Evolutionary conservation across 2,329 filamentous ascomycete species (phyloP).

Genomic region (Cryphonectria japonica): DNA sequence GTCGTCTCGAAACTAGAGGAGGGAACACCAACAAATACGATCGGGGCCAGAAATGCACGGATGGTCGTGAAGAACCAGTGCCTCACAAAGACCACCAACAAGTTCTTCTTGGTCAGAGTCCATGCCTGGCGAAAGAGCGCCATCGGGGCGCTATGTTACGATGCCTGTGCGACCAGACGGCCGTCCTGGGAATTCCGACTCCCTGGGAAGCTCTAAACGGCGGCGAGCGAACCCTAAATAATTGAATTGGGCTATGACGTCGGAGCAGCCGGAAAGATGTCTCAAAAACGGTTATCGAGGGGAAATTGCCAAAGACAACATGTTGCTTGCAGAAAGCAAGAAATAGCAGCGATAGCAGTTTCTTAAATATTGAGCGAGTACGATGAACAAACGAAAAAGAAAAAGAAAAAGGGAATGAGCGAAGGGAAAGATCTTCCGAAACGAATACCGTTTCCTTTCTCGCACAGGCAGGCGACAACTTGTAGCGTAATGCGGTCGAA

Average conservation of each 20-base stretch:
- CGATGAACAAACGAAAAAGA: not conserved
- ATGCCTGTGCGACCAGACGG: not conserved
- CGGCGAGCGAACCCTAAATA: not conserved
- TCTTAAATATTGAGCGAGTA: not conserved
- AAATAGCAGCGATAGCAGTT: not conserved
- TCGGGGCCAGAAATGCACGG: conserved; percentile 53
- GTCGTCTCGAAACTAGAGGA: no score
- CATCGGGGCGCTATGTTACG: conserved; percentile 43
- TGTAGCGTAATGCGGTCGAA: not conserved
- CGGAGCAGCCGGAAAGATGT: conserved; percentile 3
- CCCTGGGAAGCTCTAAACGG: not conserved
- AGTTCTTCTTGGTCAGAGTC: conserved; percentile 66
- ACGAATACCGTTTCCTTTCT: not conserved
- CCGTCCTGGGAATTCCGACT: not conserved
- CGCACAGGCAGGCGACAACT: not conserved
- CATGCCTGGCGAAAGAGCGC: conserved; percentile 59
- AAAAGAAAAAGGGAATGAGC: not conserved
- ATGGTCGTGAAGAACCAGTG: conserved; percentile 56
- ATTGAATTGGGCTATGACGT: not conserved
- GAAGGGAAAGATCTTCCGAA: not conserved
- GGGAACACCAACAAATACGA: conserved; percentile 34
- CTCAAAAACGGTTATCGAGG: no score
- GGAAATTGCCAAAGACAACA: not conserved
- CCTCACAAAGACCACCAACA: conserved; percentile 60
- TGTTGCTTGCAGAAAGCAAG: not conserved